Conservation (phyloP, 805 yeast species). For the Kuraishia ogatae region DNA sequence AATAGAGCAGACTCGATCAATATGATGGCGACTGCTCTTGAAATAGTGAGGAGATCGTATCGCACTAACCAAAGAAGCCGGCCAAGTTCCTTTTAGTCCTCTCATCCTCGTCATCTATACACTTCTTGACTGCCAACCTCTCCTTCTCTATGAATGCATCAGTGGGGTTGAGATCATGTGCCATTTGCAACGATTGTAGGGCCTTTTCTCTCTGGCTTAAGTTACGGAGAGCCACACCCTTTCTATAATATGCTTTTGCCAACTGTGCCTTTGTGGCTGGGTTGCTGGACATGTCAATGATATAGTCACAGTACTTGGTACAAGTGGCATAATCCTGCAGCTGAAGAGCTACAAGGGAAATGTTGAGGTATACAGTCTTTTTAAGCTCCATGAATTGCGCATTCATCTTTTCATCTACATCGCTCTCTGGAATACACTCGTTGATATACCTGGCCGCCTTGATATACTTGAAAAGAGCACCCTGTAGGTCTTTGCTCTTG, state of each 20-base stretch:
- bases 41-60: not conserved
- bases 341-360: slow-evolving; percentile 48
- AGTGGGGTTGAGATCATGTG: slow-evolving; percentile 32
- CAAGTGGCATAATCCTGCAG: slow-evolving; percentile 38
- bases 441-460: slow-evolving; percentile 63
- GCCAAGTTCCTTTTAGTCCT: not conserved
- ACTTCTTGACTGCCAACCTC: not conserved
- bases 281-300: slow-evolving; percentile 36
- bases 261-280: slow-evolving; percentile 26
- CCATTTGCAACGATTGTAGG: slow-evolving; percentile 32
- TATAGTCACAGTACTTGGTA: slow-evolving; percentile 43
- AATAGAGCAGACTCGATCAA: no score
- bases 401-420: slow-evolving; percentile 45
- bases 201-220: slow-evolving; percentile 43
- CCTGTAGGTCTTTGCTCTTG: slow-evolving; percentile 38
- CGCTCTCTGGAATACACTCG: slow-evolving; percentile 66
- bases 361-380: slow-evolving; percentile 43
- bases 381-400: slow-evolving; percentile 40
- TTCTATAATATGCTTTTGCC: slow-evolving; percentile 54
- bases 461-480: slow-evolving; percentile 53
- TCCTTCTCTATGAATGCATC: slow-evolving; percentile 34
- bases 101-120: not conserved
- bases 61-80: not conserved
- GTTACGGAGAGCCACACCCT: slow-evolving; percentile 29
- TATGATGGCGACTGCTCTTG: no score